Evolutionary conservation across 2,329 filamentous ascomycete genomes (phyloP).

Genomic region (Fusarium transvaalense): DNA sequence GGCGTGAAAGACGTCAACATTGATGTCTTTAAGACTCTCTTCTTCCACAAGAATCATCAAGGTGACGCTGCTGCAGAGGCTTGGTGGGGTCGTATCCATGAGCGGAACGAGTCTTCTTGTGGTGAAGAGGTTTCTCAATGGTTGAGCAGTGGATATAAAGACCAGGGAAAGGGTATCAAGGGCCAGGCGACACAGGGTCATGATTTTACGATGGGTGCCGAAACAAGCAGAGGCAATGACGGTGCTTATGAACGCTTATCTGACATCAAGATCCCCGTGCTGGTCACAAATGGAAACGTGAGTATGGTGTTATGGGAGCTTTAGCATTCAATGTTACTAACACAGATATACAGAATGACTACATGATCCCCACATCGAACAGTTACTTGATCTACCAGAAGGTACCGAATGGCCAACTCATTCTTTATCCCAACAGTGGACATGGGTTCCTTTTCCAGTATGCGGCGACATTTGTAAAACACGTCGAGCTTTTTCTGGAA

Average conservation of each 20-base stretch:
- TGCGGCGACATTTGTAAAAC: not conserved
- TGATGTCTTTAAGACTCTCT: constrained; percentile 14
- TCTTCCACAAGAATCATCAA: constrained; percentile 2
- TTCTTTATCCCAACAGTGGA: constrained; percentile 16
- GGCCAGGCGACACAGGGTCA: not conserved
- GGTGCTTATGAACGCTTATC: not conserved
- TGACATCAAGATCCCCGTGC: not conserved
- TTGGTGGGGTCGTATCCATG: constrained; percentile 12
- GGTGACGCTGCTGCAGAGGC: constrained; percentile 15
- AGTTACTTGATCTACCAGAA: constrained; percentile 13
- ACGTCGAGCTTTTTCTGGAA: constrained; percentile 7
- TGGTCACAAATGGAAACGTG: constrained; percentile 10
- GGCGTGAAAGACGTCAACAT: constrained; percentile 6
- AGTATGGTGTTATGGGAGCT: not conserved
- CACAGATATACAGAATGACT: not conserved
- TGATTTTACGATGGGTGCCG: not conserved
- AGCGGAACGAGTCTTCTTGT: not conserved
- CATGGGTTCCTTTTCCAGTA: constrained; percentile 24
- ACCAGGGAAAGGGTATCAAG: not conserved
- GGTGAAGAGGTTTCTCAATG: constrained; percentile 2
- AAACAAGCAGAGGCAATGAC: not conserved
- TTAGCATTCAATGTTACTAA: accelerated
- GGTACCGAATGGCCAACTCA: constrained; percentile 2
- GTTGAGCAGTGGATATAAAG: not conserved
- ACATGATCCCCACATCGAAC: constrained; percentile 22